Base-by-base conservation (phyloP, 1,284 basidiomycete species). In the Tremellales sp. region DNA sequence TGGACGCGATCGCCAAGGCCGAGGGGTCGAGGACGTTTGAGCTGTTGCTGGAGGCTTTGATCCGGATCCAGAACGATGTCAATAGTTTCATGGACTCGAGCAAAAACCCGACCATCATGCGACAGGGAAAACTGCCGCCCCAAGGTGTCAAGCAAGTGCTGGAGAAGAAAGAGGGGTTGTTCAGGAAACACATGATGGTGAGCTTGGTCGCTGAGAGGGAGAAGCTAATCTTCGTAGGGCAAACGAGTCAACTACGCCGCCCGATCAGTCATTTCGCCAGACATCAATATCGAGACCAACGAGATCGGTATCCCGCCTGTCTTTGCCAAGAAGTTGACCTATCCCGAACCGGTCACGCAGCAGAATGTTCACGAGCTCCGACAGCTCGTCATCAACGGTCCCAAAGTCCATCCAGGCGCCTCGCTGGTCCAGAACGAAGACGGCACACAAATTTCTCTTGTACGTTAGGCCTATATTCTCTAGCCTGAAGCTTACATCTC, bases 221-320 rank as follows among this genome's bases (percentile, higher is more conserved):
- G n/a, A 18, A 22, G 24, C 35, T 54, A 36, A 53, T 41, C 22
- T 27, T 13, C 10, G 45, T 51, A 93, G 90, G 95, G 95, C 33
- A 99, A 99, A 78, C 92, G 95, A 70, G 95, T 99, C 63, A 98
- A 99, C 73, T 97, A 95, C 70, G 92, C 95, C 34, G 95, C 95
- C 27, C 90, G 95, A 58, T 98, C 95, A 13, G 95, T 99, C 68
- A 99, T 99, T 57, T 98, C 95, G 26, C 95, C 95, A 9, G 95
- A 99, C 67, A 90, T 97, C 67, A 98, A 98, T 73, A 97, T 99
- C 60, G 95, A 99, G 75, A 92, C 95, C 31, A 95, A 93, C 72
- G 95, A 99, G 73, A 98, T 99, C 51, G 95, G 95, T 45, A 84
- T 99, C 22, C 95, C 95, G 12, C 95, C 95, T 33, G 87, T 98